phyloP scores from a whole-genome alignment of 2,329 filamentous ascomycete genomes.

The Penicillium freii region DNA sequence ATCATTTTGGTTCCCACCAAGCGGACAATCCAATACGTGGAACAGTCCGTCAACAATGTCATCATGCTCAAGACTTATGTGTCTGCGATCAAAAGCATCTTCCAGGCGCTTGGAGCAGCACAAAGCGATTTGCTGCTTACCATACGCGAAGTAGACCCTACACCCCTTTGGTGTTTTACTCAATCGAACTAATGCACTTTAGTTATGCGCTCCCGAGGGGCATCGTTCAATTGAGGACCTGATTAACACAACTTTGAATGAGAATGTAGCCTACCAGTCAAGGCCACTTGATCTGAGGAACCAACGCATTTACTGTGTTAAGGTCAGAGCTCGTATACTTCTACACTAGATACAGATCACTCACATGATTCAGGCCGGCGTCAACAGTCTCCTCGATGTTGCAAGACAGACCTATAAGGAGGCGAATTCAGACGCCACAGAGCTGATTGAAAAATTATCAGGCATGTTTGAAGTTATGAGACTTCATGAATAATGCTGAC shows the following conservation, averaged over 20 bases:
- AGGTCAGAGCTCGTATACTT: constrained; percentile 46
- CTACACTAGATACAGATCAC: constrained; percentile 14
- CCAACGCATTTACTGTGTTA: constrained; percentile 86
- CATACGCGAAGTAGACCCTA: constrained; percentile 57
- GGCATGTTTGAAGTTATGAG: constrained; percentile 45
- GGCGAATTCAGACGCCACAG: constrained; percentile 71
- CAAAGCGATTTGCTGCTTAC: constrained; percentile 63
- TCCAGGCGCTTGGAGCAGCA: constrained; percentile 65
- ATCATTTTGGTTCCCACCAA: constrained; percentile 73
- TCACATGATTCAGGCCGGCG: constrained; percentile 58
- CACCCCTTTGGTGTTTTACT: background rate
- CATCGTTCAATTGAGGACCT: constrained; percentile 60
- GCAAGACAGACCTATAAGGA: constrained; percentile 88
- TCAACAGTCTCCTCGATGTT: constrained; percentile 83
- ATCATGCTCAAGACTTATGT: constrained; percentile 84
- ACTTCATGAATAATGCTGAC: constrained; percentile 19
- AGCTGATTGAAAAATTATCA: constrained; percentile 66
- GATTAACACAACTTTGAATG: constrained; percentile 71
- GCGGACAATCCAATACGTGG: constrained; percentile 64
- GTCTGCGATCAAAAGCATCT: constrained; percentile 63
- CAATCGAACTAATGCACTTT: constrained; percentile 8
- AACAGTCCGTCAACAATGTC: constrained; percentile 81
- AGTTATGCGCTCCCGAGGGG: constrained; percentile 65
- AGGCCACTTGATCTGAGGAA: constrained; percentile 83
- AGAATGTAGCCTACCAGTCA: constrained; percentile 74